Conservation (phyloP, 768 basidiomycete species). For the Lactifluus subvellereus region DNA sequence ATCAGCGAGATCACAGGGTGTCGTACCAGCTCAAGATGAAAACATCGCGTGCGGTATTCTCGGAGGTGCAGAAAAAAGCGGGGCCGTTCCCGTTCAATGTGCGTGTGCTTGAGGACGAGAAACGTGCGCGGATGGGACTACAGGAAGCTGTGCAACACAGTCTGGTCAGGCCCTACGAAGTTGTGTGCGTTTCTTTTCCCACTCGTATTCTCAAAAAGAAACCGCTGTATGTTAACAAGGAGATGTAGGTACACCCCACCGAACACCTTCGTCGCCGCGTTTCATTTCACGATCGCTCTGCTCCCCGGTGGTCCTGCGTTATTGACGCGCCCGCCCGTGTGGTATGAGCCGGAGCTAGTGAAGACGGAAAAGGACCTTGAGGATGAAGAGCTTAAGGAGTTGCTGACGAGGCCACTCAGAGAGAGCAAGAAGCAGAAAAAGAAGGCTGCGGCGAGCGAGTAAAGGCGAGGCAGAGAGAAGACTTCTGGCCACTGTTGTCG, state of each 20-base stretch:
- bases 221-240: neutral
- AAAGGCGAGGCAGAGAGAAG: conserved; percentile 42
- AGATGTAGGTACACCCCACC: conserved; percentile 64
- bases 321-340: conserved; percentile 81
- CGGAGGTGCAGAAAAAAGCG: conserved; percentile 96
- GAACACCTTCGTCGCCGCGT: conserved; percentile 84
- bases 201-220: neutral
- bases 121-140: conserved; percentile 89
- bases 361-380: conserved; percentile 86
- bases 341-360: conserved; percentile 91
- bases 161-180: conserved; percentile 91
- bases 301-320: conserved; percentile 83
- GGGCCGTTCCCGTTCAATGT: conserved; percentile 98
- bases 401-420: conserved; percentile 72
- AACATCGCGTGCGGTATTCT: conserved; percentile 93
- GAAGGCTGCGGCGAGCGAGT: conserved; percentile 60
- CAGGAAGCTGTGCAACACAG: conserved; percentile 94
- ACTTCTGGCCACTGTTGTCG: neutral
- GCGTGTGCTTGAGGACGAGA: conserved; percentile 91
- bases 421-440: conserved; percentile 92
- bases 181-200: conserved; percentile 55
- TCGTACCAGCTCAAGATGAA: conserved; percentile 98
- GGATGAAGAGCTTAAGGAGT: conserved; percentile 78
- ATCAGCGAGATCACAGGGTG: conserved; percentile 78
- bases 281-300: conserved; percentile 96